Evolutionary conservation across 2,329 filamentous ascomycete species (phyloP), one percentile per base, ranked within the genome.

Genomic region (Alternaria infectoria): DNA sequence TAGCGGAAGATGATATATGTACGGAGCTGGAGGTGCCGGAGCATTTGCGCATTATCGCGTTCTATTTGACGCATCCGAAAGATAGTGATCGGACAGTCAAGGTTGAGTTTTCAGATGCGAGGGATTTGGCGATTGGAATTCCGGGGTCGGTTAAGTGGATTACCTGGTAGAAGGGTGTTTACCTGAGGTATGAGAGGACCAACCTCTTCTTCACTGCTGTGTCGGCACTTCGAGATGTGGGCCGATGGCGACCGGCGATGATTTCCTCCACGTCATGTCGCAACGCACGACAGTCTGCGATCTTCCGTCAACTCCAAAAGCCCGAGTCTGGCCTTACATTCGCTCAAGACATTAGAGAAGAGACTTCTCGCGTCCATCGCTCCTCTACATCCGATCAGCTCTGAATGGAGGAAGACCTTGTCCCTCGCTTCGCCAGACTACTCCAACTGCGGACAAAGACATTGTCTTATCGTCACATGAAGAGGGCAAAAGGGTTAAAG

Each of bases 51-150:
- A 60, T 68, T 13, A 66, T 71, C 26, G 57, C 57, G 12, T 66
- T 76, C 25, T 69, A 69, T 51, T 66, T 74, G 25, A 54, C 61
- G 23, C 74, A 65, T 62, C 59, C 63, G 17, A 62, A 65, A 44
- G 64, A 72, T 25, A 60, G 67, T 36, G 62, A 66, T 36, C 56
- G 64, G 3, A 64, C 47, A 17, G 72, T 69, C 13, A 65, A 59
- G 26, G 69, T 75, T 1, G 62, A 70, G 58, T 72, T 73, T 54
- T 59, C 65, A 6, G 77, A 62, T 64, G 25, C 55, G n/a, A 56
- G 56, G 28, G 68, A 77, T 28, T 50, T 69, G 40, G 54, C 64
- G 13, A 32, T 17, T 10, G 72, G 72, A 1, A 57, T 58, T 30
- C 61, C 52, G 5, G 72, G 74, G 7, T 30, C 64, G 3, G 57